Evolutionary conservation across 768 basidiomycete genomes (phyloP), one percentile per base, ranked within the genome.

Genomic region (Hygrophorus russula): DNA sequence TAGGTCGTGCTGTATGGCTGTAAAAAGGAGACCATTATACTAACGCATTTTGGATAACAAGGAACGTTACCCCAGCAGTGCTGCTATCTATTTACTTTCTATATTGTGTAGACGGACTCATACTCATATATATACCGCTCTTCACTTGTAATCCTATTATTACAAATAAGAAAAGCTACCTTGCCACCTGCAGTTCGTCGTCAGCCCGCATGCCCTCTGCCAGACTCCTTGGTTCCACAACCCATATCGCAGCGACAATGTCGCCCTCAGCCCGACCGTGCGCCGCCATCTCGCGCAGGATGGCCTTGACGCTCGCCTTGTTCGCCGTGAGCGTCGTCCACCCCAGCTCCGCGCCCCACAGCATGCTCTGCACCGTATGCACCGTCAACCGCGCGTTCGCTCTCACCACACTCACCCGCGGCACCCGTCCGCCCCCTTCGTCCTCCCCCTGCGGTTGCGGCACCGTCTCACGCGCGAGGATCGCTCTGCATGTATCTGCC

Each of bases 321-420:
- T 94, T 93, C 7, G 87, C 87, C 3, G 89, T 92, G 38, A 93
- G 63, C n/a, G 85, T 88, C 48, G 90, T 92, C 83, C 84, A 81
- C 0, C 80, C 78, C 19, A 72, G 61, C 31, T 62, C 62, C 0
- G 81, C 75, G 12, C 89, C 90, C 54, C 73, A 74, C 14, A 79
- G 61, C 64, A 91, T 65, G 42, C 81, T 85, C 44, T 76, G 69
- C 7, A 85, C 73, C 0, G 90, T 92, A 56, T 92, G 89, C 7
- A 71, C 72, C 0, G 88, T 89, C 27, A 87, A 61, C 24, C 71
- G 71, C 1, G 74, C 68, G 48, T 78, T 77, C 14, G 66, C 68
- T 45, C 66, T 73, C 15, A 71, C 75, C 15, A 73, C 73, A 2
- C 63, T 59, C 0, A 76, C 73, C 0, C 75, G 70, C 49, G 71